Conservation (phyloP, 129 eudicot genomes). For the Arctium minus region DNA sequence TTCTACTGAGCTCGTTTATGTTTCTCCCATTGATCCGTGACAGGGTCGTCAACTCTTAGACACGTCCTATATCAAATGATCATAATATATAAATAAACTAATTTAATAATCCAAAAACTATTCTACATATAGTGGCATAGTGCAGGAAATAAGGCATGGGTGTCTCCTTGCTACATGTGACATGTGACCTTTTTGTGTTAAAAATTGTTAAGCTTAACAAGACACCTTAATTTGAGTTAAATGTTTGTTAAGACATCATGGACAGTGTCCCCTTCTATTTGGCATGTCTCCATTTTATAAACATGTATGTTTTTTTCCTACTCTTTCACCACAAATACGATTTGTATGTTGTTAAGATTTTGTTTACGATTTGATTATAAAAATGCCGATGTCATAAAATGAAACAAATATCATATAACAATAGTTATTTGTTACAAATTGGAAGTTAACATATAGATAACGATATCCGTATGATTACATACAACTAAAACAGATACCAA, state of each 20-base stretch:
- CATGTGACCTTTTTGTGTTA: background rate
- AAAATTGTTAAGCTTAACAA: conserved; percentile 8
- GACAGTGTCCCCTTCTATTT: conserved; percentile 17
- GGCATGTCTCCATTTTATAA: conserved; percentile 8
- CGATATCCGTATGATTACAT: background rate
- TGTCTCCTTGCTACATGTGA: conserved; percentile 20
- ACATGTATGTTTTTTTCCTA: background rate
- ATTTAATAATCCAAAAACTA: background rate
- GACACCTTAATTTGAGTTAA: conserved; percentile 13
- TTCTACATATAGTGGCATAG: background rate
- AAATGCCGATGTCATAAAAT: background rate
- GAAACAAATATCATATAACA: background rate
- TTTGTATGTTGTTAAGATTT: background rate
- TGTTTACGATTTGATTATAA: background rate
- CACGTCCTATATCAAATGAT: background rate
- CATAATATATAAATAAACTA: background rate
- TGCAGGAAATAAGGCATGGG: conserved; percentile 21
- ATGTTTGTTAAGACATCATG: conserved; percentile 24
- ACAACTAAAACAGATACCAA: too few relatives aligned
- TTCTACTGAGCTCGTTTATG: too few relatives aligned
- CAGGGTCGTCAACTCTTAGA: too few relatives aligned
- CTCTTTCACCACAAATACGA: background rate
- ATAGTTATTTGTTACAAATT: background rate
- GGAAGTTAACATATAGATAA: background rate
- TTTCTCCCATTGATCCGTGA: too few relatives aligned